phyloP scores from a whole-genome alignment of 331 rosid genomes.

The Ulmus americana region DNA sequence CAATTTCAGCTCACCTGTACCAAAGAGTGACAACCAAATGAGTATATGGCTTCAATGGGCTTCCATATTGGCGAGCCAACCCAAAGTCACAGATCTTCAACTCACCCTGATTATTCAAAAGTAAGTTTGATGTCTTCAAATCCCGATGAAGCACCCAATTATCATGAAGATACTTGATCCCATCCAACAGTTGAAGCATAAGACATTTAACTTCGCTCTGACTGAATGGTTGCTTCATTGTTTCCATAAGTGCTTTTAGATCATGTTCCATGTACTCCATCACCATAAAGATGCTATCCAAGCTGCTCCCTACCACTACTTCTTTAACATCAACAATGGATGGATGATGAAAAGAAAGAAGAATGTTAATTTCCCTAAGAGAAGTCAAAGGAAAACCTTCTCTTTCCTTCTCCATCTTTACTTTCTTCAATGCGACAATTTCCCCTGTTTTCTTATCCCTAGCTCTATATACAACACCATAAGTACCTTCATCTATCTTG shows the following conservation, averaged over 20 bases:
- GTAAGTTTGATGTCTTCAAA: constrained; percentile 81
- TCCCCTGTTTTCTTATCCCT: constrained; percentile 80
- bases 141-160: constrained; percentile 99
- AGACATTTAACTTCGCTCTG: constrained; percentile 97
- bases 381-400: constrained; percentile 96
- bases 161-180: constrained; percentile 91
- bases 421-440: constrained; percentile 91
- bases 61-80: constrained; percentile 93
- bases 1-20: constrained; percentile 70
- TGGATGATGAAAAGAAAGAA: constrained; percentile 89
- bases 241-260: constrained; percentile 86
- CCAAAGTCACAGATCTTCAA: constrained; percentile 95
- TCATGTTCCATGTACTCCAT: constrained; percentile 99
- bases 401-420: constrained; percentile 95
- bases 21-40: constrained; percentile 96
- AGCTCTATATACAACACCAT: constrained; percentile 94
- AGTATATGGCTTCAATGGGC: constrained; percentile 90
- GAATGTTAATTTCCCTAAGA: constrained; percentile 91
- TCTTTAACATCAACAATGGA: constrained; percentile 90
- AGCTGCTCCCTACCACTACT: constrained; percentile 93
- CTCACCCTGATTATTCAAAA: constrained; percentile 85
- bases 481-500: constrained; percentile 94
- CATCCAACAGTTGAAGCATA: constrained; percentile 85
- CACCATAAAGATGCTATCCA: constrained; percentile 95
- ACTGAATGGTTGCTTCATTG: constrained; percentile 91